Conservation (phyloP, 495 filamentous ascomycete genomes). For the Glarea lozoyensis region DNA sequence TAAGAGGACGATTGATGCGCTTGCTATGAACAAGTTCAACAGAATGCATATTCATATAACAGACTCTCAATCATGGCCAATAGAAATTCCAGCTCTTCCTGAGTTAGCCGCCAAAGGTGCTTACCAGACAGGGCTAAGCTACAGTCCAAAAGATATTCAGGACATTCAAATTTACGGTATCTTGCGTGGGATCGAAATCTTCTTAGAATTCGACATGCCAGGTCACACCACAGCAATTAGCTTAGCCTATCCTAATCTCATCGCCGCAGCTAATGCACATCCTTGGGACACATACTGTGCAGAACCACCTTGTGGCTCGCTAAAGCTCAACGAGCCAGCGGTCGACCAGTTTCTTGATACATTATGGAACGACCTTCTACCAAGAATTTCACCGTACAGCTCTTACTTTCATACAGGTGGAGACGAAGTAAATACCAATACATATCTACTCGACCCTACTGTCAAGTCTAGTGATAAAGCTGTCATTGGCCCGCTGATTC, state of each 20-base stretch:
- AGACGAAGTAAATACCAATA: constrained; percentile 70
- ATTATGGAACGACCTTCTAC: constrained; percentile 63
- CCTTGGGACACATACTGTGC: constrained; percentile 61
- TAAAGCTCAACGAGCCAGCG: constrained; percentile 60
- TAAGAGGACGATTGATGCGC: constrained; percentile 59
- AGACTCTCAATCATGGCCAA: constrained; percentile 76
- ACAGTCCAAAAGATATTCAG: constrained; percentile 53
- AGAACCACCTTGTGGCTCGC: constrained; percentile 66
- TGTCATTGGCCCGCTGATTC: constrained; percentile 60
- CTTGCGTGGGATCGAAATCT: constrained; percentile 59
- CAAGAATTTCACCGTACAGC: constrained; percentile 54
- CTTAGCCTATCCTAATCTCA: constrained; percentile 59
- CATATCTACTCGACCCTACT: constrained; percentile 62
- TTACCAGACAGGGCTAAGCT: constrained; percentile 50
- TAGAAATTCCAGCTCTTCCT: constrained; percentile 66
- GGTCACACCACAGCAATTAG: constrained; percentile 63
- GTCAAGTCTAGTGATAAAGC: constrained; percentile 50
- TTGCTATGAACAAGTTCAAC: constrained; percentile 73
- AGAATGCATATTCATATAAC: constrained; percentile 61
- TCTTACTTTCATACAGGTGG: constrained; percentile 77
- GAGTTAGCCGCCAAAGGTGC: constrained; percentile 60
- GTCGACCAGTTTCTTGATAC: constrained; percentile 62
- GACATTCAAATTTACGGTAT: constrained; percentile 57
- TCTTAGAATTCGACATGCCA: constrained; percentile 74
- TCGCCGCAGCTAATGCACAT: constrained; percentile 58